phyloP scores from a whole-genome alignment of 495 filamentous ascomycete genomes.

The Aspergillus heteromorphus region DNA sequence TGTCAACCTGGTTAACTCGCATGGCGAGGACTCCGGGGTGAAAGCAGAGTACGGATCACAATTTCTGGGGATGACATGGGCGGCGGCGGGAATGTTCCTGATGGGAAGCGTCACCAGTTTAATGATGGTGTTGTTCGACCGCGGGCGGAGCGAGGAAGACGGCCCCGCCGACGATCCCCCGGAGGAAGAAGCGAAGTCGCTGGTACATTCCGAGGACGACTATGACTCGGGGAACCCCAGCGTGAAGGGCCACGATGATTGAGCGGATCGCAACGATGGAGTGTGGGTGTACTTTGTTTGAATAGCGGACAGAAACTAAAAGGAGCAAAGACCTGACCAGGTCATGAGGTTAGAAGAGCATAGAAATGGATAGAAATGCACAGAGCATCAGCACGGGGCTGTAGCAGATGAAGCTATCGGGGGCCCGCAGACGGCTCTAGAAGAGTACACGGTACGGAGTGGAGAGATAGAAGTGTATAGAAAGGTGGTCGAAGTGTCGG shows the following conservation, averaged over 20 bases:
- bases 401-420: background rate
- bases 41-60: constrained; percentile 48
- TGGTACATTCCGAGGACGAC: background rate
- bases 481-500: no score
- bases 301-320: background rate
- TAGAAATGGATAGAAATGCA: background rate
- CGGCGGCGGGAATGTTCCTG: constrained; percentile 45
- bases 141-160: constrained; percentile 1
- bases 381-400: background rate
- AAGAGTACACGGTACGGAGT: background rate
- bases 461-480: background rate
- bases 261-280: background rate
- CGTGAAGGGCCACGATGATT: background rate
- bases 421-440: background rate
- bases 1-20: constrained; percentile 51
- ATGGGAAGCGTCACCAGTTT: constrained; percentile 28
- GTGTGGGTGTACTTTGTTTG: no score
- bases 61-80: constrained; percentile 60
- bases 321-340: background rate
- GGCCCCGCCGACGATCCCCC: background rate
- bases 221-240: background rate
- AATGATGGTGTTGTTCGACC: constrained; percentile 24
- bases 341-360: background rate
- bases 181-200: background rate
- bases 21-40: constrained; percentile 50